Conservation (phyloP, 176 grass and related monocot genomes). For the Avena eriantha region DNA sequence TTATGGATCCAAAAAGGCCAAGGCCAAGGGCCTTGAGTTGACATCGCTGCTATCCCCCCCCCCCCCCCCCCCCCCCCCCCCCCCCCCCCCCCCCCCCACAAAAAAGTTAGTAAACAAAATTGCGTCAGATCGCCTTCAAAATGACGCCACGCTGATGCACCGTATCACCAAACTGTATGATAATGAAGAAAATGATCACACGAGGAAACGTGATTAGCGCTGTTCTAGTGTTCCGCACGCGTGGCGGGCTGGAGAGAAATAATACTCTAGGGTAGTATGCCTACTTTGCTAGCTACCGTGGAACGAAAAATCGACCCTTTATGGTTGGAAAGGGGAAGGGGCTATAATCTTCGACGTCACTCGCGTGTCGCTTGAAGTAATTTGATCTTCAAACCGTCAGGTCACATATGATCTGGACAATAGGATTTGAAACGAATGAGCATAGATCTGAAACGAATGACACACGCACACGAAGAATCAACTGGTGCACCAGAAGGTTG, state of each 20-base stretch:
- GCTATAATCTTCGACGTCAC: not conserved
- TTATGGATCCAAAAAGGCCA: not conserved
- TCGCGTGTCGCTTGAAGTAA: not conserved
- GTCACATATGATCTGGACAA: not conserved
- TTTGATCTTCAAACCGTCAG: not conserved
- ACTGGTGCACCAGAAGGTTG: not conserved
- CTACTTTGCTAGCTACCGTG: not conserved
- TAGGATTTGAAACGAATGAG: not conserved
- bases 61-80: no score
- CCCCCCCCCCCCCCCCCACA: no score
- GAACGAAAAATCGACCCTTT: not conserved
- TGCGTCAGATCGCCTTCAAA: not conserved
- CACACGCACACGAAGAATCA: not conserved
- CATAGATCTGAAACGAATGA: not conserved
- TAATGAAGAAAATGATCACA: no score
- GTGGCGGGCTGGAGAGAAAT: not conserved
- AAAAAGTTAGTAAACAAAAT: not conserved
- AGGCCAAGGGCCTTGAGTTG: constrained; percentile 14
- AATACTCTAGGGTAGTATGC: no score
- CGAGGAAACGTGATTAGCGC: not conserved
- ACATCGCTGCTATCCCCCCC: not conserved
- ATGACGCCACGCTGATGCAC: constrained; percentile 18
- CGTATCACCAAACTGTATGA: not conserved
- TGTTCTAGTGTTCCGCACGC: constrained; percentile 26
- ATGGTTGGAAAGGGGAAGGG: not conserved